Evolutionary conservation across 257 asterid genomes (phyloP).

Genomic region (Solanum habrochaites): DNA sequence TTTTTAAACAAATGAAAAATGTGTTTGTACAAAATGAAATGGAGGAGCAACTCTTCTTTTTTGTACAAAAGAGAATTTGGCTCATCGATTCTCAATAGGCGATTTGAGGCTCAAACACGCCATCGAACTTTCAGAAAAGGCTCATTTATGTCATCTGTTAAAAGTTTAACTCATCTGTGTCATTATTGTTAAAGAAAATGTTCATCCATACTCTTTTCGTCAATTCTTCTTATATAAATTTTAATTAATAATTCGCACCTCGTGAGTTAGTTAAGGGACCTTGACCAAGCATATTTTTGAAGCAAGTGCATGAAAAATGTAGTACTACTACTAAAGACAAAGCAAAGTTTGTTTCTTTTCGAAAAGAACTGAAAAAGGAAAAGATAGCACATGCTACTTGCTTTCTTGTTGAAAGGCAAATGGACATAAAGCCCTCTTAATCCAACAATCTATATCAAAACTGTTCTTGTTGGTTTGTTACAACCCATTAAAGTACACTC

Average conservation of each 20-base stretch:
- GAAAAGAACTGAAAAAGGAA: background rate
- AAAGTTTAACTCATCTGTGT: no score
- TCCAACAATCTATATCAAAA: background rate
- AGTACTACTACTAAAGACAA: background rate
- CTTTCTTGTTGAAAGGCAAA: background rate
- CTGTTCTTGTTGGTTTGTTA: background rate
- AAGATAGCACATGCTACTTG: background rate
- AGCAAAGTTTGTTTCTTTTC: background rate
- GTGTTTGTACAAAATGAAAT: background rate
- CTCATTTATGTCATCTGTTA: no score
- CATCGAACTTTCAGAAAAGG: no score
- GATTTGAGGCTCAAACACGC: background rate
- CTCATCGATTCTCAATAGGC: background rate
- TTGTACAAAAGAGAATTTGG: background rate
- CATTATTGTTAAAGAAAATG: no score
- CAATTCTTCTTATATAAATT: no score
- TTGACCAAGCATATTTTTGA: background rate
- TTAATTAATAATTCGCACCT: background rate
- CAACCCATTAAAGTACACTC: background rate
- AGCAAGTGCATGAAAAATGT: background rate
- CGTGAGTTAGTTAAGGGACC: background rate
- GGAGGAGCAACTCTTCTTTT: background rate
- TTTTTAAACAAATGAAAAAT: background rate
- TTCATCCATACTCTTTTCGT: no score
- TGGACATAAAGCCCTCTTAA: background rate